These are phyloP conservation scores for Angomonas ambiguus DNA, from an alignment of 208 protist genomes.

Conservation along the genomic window DNA sequence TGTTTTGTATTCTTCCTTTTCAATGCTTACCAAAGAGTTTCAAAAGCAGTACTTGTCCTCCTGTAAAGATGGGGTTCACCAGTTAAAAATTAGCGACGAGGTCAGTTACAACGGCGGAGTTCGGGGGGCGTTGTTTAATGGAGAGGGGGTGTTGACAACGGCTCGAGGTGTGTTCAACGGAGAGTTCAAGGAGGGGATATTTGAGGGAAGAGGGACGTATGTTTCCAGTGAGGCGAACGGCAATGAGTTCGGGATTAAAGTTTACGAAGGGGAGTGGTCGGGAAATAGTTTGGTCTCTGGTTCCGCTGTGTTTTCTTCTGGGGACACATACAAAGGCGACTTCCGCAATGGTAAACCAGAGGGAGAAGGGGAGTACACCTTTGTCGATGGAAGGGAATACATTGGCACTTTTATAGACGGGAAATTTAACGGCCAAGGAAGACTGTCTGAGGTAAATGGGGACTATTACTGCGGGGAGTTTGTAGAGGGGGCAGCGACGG, in stretches of 20 bases:
- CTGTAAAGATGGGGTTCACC: not conserved
- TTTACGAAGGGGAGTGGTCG: slow-evolving; percentile 58
- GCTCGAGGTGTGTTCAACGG: slow-evolving; percentile 17
- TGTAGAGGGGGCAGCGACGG: slow-evolving; percentile 33
- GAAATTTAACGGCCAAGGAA: slow-evolving; percentile 43
- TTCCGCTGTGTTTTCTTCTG: slow-evolving; percentile 17
- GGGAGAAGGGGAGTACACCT: slow-evolving; percentile 22
- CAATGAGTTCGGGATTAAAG: slow-evolving; percentile 52
- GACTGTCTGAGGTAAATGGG: slow-evolving; percentile 34
- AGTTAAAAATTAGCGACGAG: not conserved
- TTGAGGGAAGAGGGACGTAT: slow-evolving; percentile 30
- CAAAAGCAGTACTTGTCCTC: not conserved
- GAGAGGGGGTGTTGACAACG: not conserved
- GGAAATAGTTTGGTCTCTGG: slow-evolving; percentile 22
- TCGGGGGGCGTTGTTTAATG: not conserved
- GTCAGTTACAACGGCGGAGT: not conserved
- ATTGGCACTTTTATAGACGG: slow-evolving; percentile 39
- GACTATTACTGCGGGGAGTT: slow-evolving; percentile 69
- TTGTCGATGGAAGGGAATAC: slow-evolving; percentile 52
- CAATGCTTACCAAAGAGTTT: slow-evolving; percentile 1
- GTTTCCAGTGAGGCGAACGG: slow-evolving; percentile 46
- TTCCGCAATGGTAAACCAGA: slow-evolving; percentile 33
- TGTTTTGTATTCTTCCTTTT: slow-evolving; percentile 19
- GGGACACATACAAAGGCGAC: slow-evolving; percentile 32
- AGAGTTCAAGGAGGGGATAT: slow-evolving; percentile 27